phyloP scores from a whole-genome alignment of 805 yeast species.

The Barnettozyma populi region DNA sequence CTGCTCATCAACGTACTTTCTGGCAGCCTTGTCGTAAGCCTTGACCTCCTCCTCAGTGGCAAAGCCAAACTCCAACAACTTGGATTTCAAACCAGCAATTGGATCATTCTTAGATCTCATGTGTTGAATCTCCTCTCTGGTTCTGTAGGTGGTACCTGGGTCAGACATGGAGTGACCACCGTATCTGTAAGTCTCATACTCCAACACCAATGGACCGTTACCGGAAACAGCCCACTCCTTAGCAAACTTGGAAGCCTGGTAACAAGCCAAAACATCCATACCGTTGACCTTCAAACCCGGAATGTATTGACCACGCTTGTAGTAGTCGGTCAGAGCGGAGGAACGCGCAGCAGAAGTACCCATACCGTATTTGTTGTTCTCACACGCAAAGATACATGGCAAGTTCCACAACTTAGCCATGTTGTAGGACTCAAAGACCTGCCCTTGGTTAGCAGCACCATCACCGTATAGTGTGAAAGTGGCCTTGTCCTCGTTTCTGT shows the following conservation, averaged over 20 bases:
- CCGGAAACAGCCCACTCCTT: slow-evolving; percentile 92
- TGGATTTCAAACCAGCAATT: slow-evolving; percentile 90
- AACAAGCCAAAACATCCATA: slow-evolving; percentile 94
- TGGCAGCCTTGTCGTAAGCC: slow-evolving; percentile 91
- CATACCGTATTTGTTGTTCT: slow-evolving; percentile 99
- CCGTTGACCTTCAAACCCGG: slow-evolving; percentile 98
- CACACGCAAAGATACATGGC: slow-evolving; percentile 94
- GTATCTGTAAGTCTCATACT: slow-evolving; percentile 97
- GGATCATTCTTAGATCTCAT: slow-evolving; percentile 99
- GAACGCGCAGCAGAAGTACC: slow-evolving; percentile 98
- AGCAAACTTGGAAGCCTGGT: slow-evolving; percentile 95
- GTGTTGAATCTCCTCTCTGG: slow-evolving; percentile 99
- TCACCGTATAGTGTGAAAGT: slow-evolving; percentile 94
- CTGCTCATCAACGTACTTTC: slow-evolving; percentile 93
- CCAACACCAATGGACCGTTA: slow-evolving; percentile 93
- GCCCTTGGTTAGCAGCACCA: slow-evolving; percentile 99
- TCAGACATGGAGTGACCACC: slow-evolving; percentile 99
- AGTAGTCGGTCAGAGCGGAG: slow-evolving; percentile 93
- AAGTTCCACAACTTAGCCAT: slow-evolving; percentile 99
- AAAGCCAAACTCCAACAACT: slow-evolving; percentile 71
- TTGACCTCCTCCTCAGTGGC: slow-evolving; percentile 95
- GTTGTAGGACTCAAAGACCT: slow-evolving; percentile 95
- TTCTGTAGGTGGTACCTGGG: slow-evolving; percentile 99
- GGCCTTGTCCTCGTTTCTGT: slow-evolving; percentile 73
- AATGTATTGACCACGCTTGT: slow-evolving; percentile 98